These are phyloP conservation scores for Wickerhamiella musiphila DNA, from an alignment of 805 yeast genomes.

Conservation along the genomic window DNA sequence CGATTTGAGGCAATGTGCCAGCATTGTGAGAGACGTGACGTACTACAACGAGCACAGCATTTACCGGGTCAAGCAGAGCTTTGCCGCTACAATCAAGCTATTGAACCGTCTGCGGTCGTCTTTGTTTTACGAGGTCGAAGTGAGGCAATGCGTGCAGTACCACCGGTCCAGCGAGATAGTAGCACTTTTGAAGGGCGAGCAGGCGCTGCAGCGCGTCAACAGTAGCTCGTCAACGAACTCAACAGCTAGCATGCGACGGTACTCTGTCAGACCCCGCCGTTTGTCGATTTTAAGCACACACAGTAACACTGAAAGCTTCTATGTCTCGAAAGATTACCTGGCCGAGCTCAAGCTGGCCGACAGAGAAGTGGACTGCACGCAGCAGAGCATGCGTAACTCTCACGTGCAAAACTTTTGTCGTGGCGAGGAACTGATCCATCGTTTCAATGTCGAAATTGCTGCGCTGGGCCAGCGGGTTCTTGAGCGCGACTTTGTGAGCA, in stretches of 20 bases:
- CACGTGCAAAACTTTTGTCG: conserved; percentile 20
- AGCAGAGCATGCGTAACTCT: conserved; percentile 17
- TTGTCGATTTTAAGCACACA: conserved; percentile 16
- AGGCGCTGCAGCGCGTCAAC: conserved; percentile 11
- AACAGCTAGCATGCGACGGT: conserved; percentile 5
- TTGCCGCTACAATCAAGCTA: too few species aligned
- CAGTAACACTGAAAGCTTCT: conserved; percentile 16
- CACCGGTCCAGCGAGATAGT: conserved; percentile 5
- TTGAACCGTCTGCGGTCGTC: conserved; percentile 2
- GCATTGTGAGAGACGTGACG: neutral
- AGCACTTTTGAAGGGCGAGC: conserved; percentile 3
- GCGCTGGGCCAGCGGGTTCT: conserved; percentile 16
- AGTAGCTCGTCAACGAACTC: conserved; percentile 12
- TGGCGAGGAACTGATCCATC: conserved; percentile 22
- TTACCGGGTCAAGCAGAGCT: neutral
- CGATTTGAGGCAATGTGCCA: neutral
- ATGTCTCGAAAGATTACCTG: conserved; percentile 16
- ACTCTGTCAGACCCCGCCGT: conserved; percentile 15
- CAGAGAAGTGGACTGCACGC: conserved; percentile 20
- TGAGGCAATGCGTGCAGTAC: conserved; percentile 6
- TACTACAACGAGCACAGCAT: neutral
- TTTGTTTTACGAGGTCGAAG: conserved; percentile 16
- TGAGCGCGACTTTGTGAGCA: conserved; percentile 17
- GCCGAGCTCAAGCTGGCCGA: conserved; percentile 20
- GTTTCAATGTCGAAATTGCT: conserved; percentile 22